Evolutionary conservation across 768 basidiomycete genomes (phyloP).

Genomic region (Plicaturopsis crispa): DNA sequence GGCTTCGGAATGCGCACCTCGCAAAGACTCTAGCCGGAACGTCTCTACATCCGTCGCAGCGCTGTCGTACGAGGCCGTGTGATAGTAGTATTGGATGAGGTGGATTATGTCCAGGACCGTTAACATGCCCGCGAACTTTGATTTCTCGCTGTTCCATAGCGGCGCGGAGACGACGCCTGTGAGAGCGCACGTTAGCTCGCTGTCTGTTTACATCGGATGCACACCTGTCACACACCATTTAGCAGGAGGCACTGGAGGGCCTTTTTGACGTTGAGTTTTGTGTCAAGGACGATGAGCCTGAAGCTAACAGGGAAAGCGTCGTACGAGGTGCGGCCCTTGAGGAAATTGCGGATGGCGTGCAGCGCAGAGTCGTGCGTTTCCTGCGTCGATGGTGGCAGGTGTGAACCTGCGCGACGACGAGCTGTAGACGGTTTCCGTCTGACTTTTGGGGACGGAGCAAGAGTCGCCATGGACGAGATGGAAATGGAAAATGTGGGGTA

Average conservation of each 20-base stretch:
- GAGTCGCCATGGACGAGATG: constrained; percentile 32
- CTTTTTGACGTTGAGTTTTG: constrained; percentile 92
- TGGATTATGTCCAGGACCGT: constrained; percentile 99
- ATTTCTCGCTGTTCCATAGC: constrained; percentile 93
- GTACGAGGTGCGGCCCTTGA: constrained; percentile 83
- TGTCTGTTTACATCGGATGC: no score
- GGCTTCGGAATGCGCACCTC: constrained; percentile 72
- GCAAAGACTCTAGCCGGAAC: constrained; percentile 78
- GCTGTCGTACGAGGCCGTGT: constrained; percentile 70
- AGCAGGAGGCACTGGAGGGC: constrained; percentile 80
- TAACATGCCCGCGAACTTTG: constrained; percentile 95
- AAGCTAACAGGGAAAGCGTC: constrained; percentile 98
- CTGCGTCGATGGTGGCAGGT: constrained; percentile 44
- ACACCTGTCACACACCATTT: constrained; percentile 59
- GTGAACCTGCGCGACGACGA: constrained; percentile 48
- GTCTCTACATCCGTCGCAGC: constrained; percentile 89
- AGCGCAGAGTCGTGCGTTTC: constrained; percentile 70
- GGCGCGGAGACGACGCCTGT: constrained; percentile 96
- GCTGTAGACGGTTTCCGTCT: constrained; percentile 47
- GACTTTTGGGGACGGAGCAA: constrained; percentile 43
- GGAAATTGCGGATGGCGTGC: constrained; percentile 66
- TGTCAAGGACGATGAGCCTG: constrained; percentile 93
- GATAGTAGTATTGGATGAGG: constrained; percentile 97
- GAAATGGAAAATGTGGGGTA: no score
- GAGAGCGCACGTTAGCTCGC: constrained; percentile 7